Base-by-base conservation (phyloP, 1,139 yeast species). In the Hemisphaericaspora lyxosophila region DNA sequence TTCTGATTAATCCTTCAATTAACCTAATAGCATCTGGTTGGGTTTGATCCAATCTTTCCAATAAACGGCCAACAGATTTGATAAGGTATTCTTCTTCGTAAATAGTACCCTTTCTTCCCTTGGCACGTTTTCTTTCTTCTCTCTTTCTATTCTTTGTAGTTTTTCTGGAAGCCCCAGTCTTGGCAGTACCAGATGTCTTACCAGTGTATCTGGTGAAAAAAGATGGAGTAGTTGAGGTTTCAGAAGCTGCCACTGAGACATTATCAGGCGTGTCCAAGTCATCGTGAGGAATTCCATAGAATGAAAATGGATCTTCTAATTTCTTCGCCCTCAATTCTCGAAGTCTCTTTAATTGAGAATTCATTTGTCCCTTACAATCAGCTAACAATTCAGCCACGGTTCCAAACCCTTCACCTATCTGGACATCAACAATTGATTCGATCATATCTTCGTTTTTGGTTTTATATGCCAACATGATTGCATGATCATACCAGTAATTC, bases 21-120 rank as follows among this genome's bases (percentile, higher is more conserved):
- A 92, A 70, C 42, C 76, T 74, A 16, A 74, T 54, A 1, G 94
- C 92, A 53, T 94, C 98, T 0, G 79, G 69, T 48, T 79, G 79
- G 0, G 95, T 85, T 46, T 78, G 81, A 36, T 80, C 79, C 44
- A 92, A 67, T 51, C 98, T 78, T 45, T 88, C 97, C 34, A 89
- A 67, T 55, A 94, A 73, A 54, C 99, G 78, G 5, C 95, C 95
- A 47, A 88, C 82, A 2, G 97, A 89, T 50, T 77, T 80, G 41
- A 92, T 83, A 43, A 94, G 77, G 58, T 94, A 94, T 59, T 92
- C 98, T 57, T 94, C 98, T 62, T 92, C 98, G 55, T 92, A 92
- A 14, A 92, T 85, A 4, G 97, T 90, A 30, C 97, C 97, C 67
- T 92, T 92, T 69, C 95, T 87, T 42, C 98, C 98, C 53, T 96